Conservation (phyloP, 2,329 filamentous ascomycete species). For the Aphanocladium album region DNA sequence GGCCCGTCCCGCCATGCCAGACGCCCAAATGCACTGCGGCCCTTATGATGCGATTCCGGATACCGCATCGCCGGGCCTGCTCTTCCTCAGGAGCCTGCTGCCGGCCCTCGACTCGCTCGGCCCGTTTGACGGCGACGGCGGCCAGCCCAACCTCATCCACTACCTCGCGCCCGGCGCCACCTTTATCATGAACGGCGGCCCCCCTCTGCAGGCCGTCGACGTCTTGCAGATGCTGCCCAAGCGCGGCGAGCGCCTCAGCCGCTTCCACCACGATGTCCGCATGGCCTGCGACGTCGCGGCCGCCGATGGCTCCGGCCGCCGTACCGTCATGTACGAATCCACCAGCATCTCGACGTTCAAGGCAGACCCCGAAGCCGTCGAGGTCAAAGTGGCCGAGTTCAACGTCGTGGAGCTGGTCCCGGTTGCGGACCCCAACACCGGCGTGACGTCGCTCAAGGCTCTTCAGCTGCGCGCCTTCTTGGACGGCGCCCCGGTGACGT, state of each 20-base stretch:
- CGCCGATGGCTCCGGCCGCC: constrained; percentile 4
- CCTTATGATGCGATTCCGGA: constrained; percentile 5
- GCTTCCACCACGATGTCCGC: constrained; percentile 12
- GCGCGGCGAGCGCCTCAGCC: constrained; percentile 3
- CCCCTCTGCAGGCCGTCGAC: constrained; percentile 4
- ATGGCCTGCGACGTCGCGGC: constrained; percentile 11
- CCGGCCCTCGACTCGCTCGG: constrained; percentile 16
- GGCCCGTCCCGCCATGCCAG: constrained; percentile 3
- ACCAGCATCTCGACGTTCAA: constrained; percentile 9
- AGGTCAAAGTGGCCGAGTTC: constrained; percentile 12
- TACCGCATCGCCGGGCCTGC: constrained; percentile 14
- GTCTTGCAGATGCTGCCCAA: constrained; percentile 13
- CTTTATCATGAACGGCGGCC: constrained; percentile 14
- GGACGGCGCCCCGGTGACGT: constrained; percentile 11
- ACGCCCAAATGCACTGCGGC: constrained; percentile 8
- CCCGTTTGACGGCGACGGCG: constrained; percentile 8
- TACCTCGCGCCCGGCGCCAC: constrained; percentile 13
- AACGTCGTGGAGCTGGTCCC: constrained; percentile 11
- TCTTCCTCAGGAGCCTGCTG: constrained; percentile 15
- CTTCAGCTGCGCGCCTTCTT: constrained; percentile 10
- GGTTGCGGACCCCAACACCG: neutral
- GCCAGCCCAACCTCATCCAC: neutral
- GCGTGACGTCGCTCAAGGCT: neutral
- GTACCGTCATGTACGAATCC: constrained; percentile 15
- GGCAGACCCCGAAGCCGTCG: constrained; percentile 8